Percentiles rank a stretch among this genome's conserved stretches.
These are phyloP conservation scores for Scutellaria baicalensis DNA, from an alignment of 257 asterid species.

Conservation along the genomic window DNA sequence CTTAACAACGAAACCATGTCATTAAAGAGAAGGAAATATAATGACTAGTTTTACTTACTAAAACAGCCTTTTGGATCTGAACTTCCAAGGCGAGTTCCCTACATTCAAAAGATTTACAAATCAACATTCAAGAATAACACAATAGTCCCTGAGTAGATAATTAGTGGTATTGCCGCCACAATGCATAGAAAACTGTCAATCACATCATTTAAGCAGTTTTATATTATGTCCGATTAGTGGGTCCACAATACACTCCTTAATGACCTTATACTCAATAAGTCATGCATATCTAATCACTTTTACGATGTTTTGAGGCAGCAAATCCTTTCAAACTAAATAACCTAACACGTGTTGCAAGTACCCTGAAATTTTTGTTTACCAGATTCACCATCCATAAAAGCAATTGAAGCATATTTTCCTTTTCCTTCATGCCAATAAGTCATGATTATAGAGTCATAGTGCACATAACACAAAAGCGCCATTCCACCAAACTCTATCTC, in stretches of 20 bases:
- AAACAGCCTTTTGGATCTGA: conserved; percentile 98
- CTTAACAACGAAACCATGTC: not conserved
- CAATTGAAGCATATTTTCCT: conserved; percentile 5
- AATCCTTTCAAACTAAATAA: conserved; percentile 4
- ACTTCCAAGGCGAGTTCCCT: conserved; percentile 99
- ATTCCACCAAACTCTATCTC: conserved; percentile 21
- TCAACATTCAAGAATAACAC: conserved; percentile 15
- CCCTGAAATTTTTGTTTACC: not conserved
- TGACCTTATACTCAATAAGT: not conserved
- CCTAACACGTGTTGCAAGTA: not conserved
- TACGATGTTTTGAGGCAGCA: not conserved
- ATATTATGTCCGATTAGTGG: not conserved
- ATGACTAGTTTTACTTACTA: conserved; percentile 56
- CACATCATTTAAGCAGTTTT: not conserved
- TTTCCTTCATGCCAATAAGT: not conserved
- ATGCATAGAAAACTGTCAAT: not conserved
- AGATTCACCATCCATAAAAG: conserved; percentile 8
- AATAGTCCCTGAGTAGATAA: not conserved
- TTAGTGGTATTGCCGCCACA: not conserved
- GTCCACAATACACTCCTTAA: not conserved
- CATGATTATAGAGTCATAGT: conserved; percentile 11
- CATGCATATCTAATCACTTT: not conserved
- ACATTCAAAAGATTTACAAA: conserved; percentile 24
- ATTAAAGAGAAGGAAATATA: not conserved
- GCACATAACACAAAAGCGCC: conserved; percentile 13